These are phyloP conservation scores for Schizonepeta tenuifolia DNA, from an alignment of 257 asterid species.

Conservation along the genomic window DNA sequence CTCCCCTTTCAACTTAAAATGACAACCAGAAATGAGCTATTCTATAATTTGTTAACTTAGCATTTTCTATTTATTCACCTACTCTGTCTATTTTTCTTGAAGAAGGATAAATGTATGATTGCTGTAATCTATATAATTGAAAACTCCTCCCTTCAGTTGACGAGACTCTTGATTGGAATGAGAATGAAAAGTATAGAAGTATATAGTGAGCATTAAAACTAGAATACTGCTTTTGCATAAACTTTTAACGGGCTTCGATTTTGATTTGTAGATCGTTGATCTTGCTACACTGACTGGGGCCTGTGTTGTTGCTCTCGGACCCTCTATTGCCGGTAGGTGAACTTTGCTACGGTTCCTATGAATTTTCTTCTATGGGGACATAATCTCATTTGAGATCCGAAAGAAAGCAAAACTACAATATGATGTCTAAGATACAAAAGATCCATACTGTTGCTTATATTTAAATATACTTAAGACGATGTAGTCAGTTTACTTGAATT, in stretches of 20 bases:
- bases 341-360: conserved; percentile 4
- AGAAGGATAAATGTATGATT: not conserved
- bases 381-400: not conserved
- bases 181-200: not conserved
- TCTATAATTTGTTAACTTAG: not conserved
- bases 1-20: not conserved
- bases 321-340: conserved; percentile 87
- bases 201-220: not conserved
- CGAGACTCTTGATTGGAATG: not conserved
- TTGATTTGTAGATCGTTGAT: conserved; percentile 75
- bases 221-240: not conserved
- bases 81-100: not conserved
- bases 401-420: conserved; percentile 3
- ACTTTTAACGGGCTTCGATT: conserved; percentile 20
- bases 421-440: not conserved
- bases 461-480: not conserved
- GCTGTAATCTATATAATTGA: not conserved
- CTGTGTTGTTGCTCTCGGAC: conserved; percentile 91
- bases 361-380: not conserved
- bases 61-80: not conserved
- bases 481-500: not conserved
- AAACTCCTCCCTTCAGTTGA: not conserved
- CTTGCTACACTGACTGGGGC: conserved; percentile 98
- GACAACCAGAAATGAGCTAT: not conserved
- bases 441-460: not conserved